Base-by-base conservation (phyloP, 2,329 filamentous ascomycete species). In the Colletotrichum sp. region DNA sequence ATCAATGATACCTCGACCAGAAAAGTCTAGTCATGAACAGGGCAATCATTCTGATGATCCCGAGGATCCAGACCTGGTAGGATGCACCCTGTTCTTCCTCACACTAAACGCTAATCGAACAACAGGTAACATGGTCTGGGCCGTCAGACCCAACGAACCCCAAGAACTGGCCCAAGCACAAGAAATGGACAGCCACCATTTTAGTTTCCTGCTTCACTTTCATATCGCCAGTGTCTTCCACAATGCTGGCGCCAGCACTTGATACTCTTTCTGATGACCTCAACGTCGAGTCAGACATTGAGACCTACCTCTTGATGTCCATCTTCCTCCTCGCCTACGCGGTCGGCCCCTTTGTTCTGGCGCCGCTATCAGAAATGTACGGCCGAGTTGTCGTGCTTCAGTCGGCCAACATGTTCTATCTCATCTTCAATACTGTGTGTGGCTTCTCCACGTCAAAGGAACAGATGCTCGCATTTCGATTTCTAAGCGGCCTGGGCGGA, bases 251-350 rank as follows among this genome's bases (percentile, higher is more conserved):
- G 0, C 89, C 89, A 0, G 88, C 87, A 1, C 79, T 91, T 13
- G 77, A 81, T 6, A 81, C 84, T 7, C 84, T 91, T 24, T 84
- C 84, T 1, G 79, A 81, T 2, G 87, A 90, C 18, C 83, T 91
- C 38, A 73, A 85, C 28, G 87, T 90, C 66, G 80, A 79, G 1
- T 83, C 83, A 9, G 82, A 79, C 6, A 83, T 89, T 32, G 81
- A 87, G 56, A 87, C 80, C 71, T 90, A 52, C 6, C 88, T 93
- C 65, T 86, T 91, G 77, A 86, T 93, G 68, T 91, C 90, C 1
- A 87, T 93, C 48, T 92, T 91, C 80, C 86, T 93, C 5, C 85
- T 92, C 0, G 91, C 90, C 67, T 89, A 89, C 61, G 88, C 88
- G 13, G 83, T 90, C 30, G 90, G 89, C 0, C 89, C 89, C 1